Conservation (phyloP, 2,329 filamentous ascomycete genomes). For the Colletotrichum lindemuthianum region DNA sequence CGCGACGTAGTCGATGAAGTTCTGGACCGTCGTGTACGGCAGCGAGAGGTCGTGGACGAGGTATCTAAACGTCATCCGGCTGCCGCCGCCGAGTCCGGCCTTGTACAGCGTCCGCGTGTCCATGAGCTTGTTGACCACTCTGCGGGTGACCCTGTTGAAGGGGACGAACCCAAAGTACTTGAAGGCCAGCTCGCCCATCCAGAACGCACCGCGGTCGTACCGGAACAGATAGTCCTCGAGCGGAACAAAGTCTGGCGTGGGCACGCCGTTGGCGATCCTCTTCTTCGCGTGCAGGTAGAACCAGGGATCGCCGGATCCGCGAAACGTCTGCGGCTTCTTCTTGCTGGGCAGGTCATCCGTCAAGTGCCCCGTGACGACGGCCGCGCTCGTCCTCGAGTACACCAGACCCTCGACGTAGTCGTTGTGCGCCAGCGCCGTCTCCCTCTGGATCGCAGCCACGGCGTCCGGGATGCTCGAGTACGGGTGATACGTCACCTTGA, state of each 20-base stretch:
- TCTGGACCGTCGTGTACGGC: constrained; percentile 52
- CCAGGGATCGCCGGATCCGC: constrained; percentile 73
- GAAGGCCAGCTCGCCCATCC: constrained; percentile 72
- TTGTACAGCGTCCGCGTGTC: constrained; percentile 74
- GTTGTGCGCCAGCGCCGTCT: constrained; percentile 49
- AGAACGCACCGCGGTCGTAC: constrained; percentile 76
- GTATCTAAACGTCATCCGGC: constrained; percentile 62
- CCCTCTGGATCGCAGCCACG: constrained; percentile 55
- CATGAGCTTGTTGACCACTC: constrained; percentile 69
- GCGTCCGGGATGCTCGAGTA: constrained; percentile 51
- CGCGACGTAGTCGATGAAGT: constrained; percentile 61
- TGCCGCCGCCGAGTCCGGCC: constrained; percentile 69
- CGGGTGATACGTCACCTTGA: constrained; percentile 67
- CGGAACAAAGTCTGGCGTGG: constrained; percentile 65
- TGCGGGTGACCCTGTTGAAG: constrained; percentile 72
- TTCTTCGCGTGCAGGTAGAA: constrained; percentile 73
- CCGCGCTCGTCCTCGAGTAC: constrained; percentile 63
- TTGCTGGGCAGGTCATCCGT: constrained; percentile 55
- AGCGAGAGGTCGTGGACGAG: constrained; percentile 73
- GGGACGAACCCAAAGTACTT: constrained; percentile 69
- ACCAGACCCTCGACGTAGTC: constrained; percentile 78
- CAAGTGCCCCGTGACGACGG: constrained; percentile 70
- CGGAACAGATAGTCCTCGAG: constrained; percentile 75
- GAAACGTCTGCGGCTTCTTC: constrained; percentile 57
- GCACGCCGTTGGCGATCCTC: constrained; percentile 36